phyloP scores from a whole-genome alignment of 768 basidiomycete species.

The Chalciporus piperatus region DNA sequence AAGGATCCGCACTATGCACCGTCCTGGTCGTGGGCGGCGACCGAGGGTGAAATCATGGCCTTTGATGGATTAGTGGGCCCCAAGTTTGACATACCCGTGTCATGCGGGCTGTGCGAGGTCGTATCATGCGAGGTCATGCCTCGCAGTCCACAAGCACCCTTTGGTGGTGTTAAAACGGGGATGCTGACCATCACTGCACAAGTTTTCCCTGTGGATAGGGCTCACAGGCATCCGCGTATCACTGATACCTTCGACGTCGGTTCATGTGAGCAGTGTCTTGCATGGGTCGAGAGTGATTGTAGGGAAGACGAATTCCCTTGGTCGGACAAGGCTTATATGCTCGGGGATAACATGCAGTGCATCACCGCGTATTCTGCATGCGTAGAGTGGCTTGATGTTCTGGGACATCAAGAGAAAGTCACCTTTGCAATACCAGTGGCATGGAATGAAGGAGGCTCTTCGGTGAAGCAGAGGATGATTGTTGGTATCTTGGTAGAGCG shows the following conservation, averaged over 20 bases:
- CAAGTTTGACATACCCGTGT: too few species aligned
- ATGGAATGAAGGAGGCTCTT: not conserved
- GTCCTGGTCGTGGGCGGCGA: constrained; percentile 1
- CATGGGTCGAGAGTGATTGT: not conserved
- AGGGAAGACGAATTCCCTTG: not conserved
- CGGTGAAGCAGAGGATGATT: too few species aligned
- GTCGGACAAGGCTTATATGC: not conserved
- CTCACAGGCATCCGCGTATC: not conserved
- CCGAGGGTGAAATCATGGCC: too few species aligned
- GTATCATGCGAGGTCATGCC: too few species aligned
- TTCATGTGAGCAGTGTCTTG: not conserved
- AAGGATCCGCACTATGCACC: not conserved
- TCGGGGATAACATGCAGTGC: not conserved
- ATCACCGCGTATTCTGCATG: not conserved
- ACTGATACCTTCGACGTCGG: not conserved
- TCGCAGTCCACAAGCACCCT: too few species aligned
- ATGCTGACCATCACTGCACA: too few species aligned
- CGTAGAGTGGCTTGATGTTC: not conserved
- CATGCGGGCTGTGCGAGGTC: too few species aligned
- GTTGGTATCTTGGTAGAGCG: too few species aligned
- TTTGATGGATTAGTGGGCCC: too few species aligned
- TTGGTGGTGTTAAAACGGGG: too few species aligned
- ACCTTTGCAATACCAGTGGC: not conserved
- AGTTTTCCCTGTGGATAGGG: too few species aligned
- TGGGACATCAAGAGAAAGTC: too few species aligned